phyloP scores from a whole-genome alignment of 1,284 basidiomycete genomes.

The Papiliotrema laurentii region DNA sequence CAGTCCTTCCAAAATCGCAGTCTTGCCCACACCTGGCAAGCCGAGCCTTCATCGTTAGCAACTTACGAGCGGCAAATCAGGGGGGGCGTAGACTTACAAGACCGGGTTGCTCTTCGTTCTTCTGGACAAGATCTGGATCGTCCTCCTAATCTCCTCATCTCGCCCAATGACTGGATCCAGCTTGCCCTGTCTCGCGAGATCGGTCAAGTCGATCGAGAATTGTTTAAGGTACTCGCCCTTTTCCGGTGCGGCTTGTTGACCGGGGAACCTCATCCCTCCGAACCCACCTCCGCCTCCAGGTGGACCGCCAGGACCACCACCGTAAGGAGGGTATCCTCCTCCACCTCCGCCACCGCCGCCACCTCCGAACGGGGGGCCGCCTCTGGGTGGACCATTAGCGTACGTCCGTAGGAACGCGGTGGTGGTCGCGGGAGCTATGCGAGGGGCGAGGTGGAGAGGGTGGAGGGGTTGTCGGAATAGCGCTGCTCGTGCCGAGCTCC shows the following conservation, averaged over 20 bases:
- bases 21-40: constrained; percentile 78
- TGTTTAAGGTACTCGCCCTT: constrained; percentile 80
- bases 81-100: constrained; percentile 32
- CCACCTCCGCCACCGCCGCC: constrained; percentile 15
- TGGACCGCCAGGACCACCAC: constrained; percentile 22
- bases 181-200: constrained; percentile 75
- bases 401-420: constrained; percentile 12
- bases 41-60: constrained; percentile 32
- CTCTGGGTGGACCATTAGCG: constrained; percentile 19
- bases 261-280: constrained; percentile 32
- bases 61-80: too few relatives aligned
- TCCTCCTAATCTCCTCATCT: constrained; percentile 85
- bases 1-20: constrained; percentile 82
- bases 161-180: constrained; percentile 85
- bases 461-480: constrained; percentile 4
- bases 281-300: constrained; percentile 21
- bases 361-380: constrained; percentile 15
- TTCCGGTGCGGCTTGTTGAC: constrained; percentile 37
- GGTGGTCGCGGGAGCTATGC: not conserved
- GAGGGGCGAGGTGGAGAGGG: not conserved
- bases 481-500: constrained; percentile 6
- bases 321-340: not conserved
- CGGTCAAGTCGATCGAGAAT: constrained; percentile 78
- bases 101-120: constrained; percentile 86
- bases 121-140: constrained; percentile 71